Conservation (phyloP, 2,329 filamentous ascomycete species). For the Hymenotorrendiella dingleyae region DNA sequence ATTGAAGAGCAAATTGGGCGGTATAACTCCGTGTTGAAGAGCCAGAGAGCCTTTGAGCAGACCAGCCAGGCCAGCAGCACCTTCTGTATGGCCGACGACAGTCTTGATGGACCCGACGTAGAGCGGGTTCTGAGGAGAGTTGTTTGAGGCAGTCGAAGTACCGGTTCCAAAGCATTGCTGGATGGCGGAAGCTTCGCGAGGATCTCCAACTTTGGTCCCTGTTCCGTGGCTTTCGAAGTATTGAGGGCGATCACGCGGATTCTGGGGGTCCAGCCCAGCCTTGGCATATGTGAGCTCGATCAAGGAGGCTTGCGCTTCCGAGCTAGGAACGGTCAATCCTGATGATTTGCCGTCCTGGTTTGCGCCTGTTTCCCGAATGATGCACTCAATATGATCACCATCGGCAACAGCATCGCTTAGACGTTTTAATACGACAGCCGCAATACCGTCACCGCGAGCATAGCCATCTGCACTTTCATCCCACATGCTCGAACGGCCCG, state of each 20-base stretch:
- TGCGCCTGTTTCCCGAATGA: constrained; percentile 40
- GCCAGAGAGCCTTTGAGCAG: constrained; percentile 24
- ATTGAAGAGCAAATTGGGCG: constrained; percentile 14
- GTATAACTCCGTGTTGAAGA: constrained; percentile 16
- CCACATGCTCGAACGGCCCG: constrained; percentile 35
- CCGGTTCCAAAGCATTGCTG: background rate
- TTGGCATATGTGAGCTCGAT: constrained; percentile 40
- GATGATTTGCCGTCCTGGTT: constrained; percentile 45
- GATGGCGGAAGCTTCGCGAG: constrained; percentile 11
- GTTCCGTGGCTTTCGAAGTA: constrained; percentile 23
- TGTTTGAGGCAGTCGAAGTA: constrained; percentile 1
- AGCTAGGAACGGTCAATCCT: constrained; percentile 50
- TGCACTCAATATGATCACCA: constrained; percentile 50
- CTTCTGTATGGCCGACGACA: constrained; percentile 27
- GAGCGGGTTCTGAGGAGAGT: background rate
- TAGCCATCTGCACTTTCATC: constrained; percentile 10
- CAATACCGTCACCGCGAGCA: constrained; percentile 45
- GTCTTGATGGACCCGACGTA: constrained; percentile 22
- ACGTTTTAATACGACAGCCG: constrained; percentile 52
- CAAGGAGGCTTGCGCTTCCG: constrained; percentile 25
- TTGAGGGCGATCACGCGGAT: constrained; percentile 8
- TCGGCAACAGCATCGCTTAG: constrained; percentile 45
- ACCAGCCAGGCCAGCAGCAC: constrained; percentile 19
- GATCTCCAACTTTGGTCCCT: constrained; percentile 10
- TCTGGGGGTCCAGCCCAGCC: constrained; percentile 35